Percentiles rank a stretch among this genome's conserved stretches.
phyloP scores from a whole-genome alignment of 1,139 yeast genomes.

The Kurtzmaniella quercitrusa region DNA sequence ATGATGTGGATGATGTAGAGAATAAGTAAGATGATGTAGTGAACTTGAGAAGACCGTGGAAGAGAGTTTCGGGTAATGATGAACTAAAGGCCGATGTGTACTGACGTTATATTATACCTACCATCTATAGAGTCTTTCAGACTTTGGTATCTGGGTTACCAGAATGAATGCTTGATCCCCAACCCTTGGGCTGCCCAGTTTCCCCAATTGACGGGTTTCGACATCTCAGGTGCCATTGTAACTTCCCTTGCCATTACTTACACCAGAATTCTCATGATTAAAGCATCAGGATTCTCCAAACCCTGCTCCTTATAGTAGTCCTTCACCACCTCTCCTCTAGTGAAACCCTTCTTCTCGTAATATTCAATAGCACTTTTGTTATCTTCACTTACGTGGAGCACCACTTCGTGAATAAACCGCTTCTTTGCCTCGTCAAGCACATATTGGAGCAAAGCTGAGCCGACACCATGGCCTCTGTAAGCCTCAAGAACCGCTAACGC shows the following conservation, averaged over 20 bases:
- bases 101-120: no score
- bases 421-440: slow-evolving; percentile 50
- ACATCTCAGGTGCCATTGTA: no score
- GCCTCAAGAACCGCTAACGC: slow-evolving; percentile 61
- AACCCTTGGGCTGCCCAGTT: no score
- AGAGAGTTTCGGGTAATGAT: no score
- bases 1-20: no score
- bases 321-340: slow-evolving; percentile 30
- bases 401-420: slow-evolving; percentile 51
- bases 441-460: slow-evolving; percentile 51
- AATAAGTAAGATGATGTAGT: no score
- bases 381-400: slow-evolving; percentile 55
- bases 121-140: no score
- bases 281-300: slow-evolving; percentile 44
- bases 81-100: no score
- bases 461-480: slow-evolving; percentile 60
- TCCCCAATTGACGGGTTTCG: no score
- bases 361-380: slow-evolving; percentile 46
- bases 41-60: no score
- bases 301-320: slow-evolving; percentile 52
- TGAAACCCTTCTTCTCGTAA: slow-evolving; percentile 55
- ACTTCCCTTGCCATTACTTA: background rate
- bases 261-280: slow-evolving; percentile 16
- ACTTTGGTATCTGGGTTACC: no score
- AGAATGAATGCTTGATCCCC: no score